phyloP scores from a whole-genome alignment of 1,284 basidiomycete genomes.

The Melanopsichium pennsylvanicum region DNA sequence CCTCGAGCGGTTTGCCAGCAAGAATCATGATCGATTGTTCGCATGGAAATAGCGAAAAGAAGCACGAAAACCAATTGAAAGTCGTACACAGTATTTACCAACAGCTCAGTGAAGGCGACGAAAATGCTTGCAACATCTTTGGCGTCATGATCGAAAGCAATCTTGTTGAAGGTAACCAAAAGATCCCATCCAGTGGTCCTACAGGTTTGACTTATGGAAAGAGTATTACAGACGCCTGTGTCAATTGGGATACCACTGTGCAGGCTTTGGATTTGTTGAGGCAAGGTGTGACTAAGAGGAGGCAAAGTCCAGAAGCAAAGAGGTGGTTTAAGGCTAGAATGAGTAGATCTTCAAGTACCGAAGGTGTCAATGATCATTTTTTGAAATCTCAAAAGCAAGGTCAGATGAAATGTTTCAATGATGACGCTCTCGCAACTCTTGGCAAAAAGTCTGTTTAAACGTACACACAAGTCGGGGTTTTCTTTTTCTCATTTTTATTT shows the following conservation, averaged over 20 bases:
- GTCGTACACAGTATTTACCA: constrained; percentile 70
- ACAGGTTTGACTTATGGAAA: constrained; percentile 55
- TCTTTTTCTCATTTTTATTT: not conserved
- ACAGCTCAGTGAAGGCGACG: constrained; percentile 47
- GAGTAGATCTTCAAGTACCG: constrained; percentile 13
- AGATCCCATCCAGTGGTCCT: constrained; percentile 55
- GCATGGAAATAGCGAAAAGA: constrained; percentile 74
- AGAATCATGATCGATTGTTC: constrained; percentile 78
- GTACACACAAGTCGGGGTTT: too few species aligned
- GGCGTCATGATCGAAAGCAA: constrained; percentile 98
- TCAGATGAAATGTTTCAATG: constrained; percentile 43
- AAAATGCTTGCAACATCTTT: constrained; percentile 73
- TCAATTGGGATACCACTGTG: constrained; percentile 61
- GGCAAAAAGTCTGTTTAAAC: constrained; percentile 29
- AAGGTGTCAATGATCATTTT: constrained; percentile 44
- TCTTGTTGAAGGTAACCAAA: constrained; percentile 72
- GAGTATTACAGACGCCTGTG: constrained; percentile 62
- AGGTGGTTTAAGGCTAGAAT: constrained; percentile 32
- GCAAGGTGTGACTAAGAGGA: constrained; percentile 46
- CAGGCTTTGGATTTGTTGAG: constrained; percentile 55
- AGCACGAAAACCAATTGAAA: constrained; percentile 71
- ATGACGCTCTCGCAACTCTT: constrained; percentile 46
- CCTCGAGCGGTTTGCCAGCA: constrained; percentile 41
- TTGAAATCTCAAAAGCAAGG: constrained; percentile 1
- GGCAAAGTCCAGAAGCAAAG: constrained; percentile 20